Percentiles rank a stretch among this genome's conserved stretches.
phyloP scores from a whole-genome alignment of 2,329 filamentous ascomycete species.

The Aspergillus transmontanensis region DNA sequence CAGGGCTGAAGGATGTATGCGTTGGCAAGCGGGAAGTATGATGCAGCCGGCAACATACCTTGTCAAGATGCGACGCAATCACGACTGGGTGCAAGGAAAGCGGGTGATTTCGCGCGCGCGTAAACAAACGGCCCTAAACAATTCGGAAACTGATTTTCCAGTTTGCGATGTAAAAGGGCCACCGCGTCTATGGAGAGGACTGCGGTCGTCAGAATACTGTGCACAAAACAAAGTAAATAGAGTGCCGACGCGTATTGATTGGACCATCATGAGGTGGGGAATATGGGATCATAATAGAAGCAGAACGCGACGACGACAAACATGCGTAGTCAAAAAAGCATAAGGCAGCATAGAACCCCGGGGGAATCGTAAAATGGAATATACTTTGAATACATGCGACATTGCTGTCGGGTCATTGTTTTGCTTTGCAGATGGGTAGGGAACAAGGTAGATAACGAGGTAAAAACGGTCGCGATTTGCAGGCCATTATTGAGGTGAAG shows the following conservation, averaged over 20 bases:
- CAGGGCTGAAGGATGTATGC: slow-evolving; percentile 40
- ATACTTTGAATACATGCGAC: slow-evolving; percentile 5
- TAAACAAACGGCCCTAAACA: slow-evolving; percentile 11
- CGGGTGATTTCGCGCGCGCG: slow-evolving; percentile 20
- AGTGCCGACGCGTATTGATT: slow-evolving; percentile 30
- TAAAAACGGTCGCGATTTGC: slow-evolving; percentile 20
- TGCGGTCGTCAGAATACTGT: slow-evolving; percentile 17
- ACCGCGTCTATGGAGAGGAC: slow-evolving; percentile 14
- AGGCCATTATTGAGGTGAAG: slow-evolving; percentile 17
- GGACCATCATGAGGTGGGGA: slow-evolving; percentile 16
- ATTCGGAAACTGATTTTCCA: slow-evolving; percentile 5
- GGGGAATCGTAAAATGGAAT: background rate
- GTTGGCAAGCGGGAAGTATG: slow-evolving; percentile 40
- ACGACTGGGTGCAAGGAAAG: slow-evolving; percentile 24
- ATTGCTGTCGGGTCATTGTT: slow-evolving; percentile 7
- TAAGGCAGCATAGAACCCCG: slow-evolving; percentile 9
- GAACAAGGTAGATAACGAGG: background rate
- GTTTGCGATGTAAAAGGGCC: slow-evolving; percentile 9
- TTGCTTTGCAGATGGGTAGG: slow-evolving; percentile 7
- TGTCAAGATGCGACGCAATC: slow-evolving; percentile 34
- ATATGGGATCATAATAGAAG: slow-evolving; percentile 10
- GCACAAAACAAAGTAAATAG: slow-evolving; percentile 15
- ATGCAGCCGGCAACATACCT: slow-evolving; percentile 42
- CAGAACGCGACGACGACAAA: slow-evolving; percentile 20
- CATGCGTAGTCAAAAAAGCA: slow-evolving; percentile 9